A percentile compares a stretch with the other conserved stretches of the same genome.
These are phyloP conservation scores for Populus hybrid DNA, from an alignment of 441 rosid genomes.

Conservation along the genomic window DNA sequence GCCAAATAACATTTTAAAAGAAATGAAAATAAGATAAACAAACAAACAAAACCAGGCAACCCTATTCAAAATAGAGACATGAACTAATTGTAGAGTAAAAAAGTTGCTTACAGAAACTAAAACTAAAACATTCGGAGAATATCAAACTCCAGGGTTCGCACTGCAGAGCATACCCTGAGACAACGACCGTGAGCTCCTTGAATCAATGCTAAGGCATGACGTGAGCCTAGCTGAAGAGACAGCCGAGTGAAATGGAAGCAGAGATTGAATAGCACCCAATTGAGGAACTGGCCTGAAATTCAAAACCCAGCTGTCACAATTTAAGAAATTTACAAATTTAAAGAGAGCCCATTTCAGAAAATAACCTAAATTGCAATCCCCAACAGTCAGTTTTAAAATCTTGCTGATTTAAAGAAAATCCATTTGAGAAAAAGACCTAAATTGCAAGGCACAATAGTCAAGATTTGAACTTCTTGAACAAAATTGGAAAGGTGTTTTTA, in stretches of 20 bases:
- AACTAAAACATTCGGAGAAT: constrained; percentile 49
- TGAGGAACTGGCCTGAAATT: constrained; percentile 55
- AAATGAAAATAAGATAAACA: background rate
- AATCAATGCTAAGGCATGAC: constrained; percentile 79
- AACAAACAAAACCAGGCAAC: background rate
- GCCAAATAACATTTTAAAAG: background rate
- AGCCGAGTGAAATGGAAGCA: constrained; percentile 76
- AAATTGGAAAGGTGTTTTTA: background rate
- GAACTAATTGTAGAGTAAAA: constrained; percentile 25
- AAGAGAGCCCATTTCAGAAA: constrained; percentile 6
- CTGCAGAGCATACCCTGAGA: constrained; percentile 98
- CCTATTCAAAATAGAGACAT: background rate
- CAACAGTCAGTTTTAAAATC: constrained; percentile 10
- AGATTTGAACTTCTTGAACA: background rate
- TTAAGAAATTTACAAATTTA: background rate
- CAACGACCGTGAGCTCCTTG: constrained; percentile 68
- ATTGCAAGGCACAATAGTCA: background rate
- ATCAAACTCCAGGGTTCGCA: constrained; percentile 97
- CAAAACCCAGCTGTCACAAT: constrained; percentile 9
- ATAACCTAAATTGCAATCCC: background rate
- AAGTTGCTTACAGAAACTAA: constrained; percentile 71
- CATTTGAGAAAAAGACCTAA: background rate
- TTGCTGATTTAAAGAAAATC: background rate
- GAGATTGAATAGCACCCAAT: constrained; percentile 71
- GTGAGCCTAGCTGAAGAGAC: constrained; percentile 83